A percentile compares a stretch with the other conserved stretches of the same genome.
Evolutionary conservation across 805 yeast species (phyloP).

Genomic region (Yamadazyma kitorensis): DNA sequence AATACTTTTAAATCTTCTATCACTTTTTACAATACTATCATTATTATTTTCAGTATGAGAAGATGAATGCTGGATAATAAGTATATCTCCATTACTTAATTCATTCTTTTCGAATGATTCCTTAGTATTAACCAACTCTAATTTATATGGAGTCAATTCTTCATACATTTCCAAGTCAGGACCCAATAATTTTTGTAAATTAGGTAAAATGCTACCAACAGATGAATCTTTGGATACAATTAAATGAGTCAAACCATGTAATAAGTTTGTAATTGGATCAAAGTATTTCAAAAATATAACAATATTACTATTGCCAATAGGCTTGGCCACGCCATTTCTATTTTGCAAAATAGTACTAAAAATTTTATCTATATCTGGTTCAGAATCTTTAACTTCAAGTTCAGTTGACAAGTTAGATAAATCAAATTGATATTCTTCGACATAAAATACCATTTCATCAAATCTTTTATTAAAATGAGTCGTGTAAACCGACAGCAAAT

Average conservation of each 20-base stretch:
- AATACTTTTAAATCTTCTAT: constrained; percentile 23
- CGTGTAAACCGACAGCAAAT: constrained; percentile 52
- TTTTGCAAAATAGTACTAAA: constrained; percentile 22
- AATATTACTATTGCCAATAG: too few species aligned
- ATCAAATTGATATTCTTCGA: too few species aligned
- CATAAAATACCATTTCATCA: constrained; percentile 55
- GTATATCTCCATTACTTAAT: constrained; percentile 65
- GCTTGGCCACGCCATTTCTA: not conserved
- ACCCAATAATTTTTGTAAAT: constrained; percentile 39
- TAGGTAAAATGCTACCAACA: constrained; percentile 39
- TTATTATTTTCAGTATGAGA: constrained; percentile 10
- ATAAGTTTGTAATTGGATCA: constrained; percentile 50
- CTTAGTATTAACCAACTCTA: constrained; percentile 42
- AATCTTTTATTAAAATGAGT: constrained; percentile 45
- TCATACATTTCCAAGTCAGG: constrained; percentile 47
- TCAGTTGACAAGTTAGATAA: too few species aligned
- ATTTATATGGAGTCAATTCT: constrained; percentile 56
- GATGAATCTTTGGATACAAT: constrained; percentile 48
- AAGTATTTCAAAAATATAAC: constrained; percentile 60
- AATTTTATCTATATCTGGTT: too few species aligned
- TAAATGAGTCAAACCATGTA: constrained; percentile 67
- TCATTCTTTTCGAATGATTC: constrained; percentile 55
- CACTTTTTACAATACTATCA: constrained; percentile 4
- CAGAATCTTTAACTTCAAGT: too few species aligned
- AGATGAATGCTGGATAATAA: constrained; percentile 39